phyloP scores from a whole-genome alignment of 177 flowering plant genomes.

The Telopea speciosissima region DNA sequence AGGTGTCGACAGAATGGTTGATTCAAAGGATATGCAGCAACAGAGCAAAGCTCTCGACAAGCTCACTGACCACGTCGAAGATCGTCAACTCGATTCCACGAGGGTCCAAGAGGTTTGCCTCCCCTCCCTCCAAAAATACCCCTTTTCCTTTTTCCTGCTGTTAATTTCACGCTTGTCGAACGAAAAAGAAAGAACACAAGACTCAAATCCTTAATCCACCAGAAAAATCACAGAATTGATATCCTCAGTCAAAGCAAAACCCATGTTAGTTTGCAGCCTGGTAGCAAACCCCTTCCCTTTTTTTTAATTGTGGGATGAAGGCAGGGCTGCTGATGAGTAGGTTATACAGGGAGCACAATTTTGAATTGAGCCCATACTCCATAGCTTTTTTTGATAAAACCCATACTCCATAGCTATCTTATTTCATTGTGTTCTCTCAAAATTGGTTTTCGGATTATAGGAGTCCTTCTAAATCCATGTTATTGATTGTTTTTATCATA shows the following conservation, averaged over 20 bases:
- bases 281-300: too few relatives aligned
- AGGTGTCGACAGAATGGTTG: constrained; percentile 50
- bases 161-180: neutral
- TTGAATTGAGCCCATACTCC: too few relatives aligned
- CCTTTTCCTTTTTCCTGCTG: neutral
- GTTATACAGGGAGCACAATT: too few relatives aligned
- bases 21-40: constrained; percentile 91
- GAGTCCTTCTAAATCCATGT: neutral
- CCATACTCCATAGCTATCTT: neutral
- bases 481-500: too few relatives aligned
- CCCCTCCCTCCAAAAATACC: too few relatives aligned
- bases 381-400: too few relatives aligned
- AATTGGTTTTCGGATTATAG: neutral
- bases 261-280: neutral
- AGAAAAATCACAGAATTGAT: neutral
- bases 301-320: neutral
- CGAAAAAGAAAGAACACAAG: too few relatives aligned
- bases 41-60: constrained; percentile 96
- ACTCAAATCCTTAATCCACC: too few relatives aligned
- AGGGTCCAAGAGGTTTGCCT: constrained; percentile 71
- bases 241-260: neutral
- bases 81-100: constrained; percentile 86
- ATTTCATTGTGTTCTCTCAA: neutral
- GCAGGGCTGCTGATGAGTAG: too few relatives aligned
- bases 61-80: constrained; percentile 96